A percentile compares a stretch with the other conserved stretches of the same genome.
Evolutionary conservation across 257 asterid genomes (phyloP).

Genomic region (Solanum medicagineum): DNA sequence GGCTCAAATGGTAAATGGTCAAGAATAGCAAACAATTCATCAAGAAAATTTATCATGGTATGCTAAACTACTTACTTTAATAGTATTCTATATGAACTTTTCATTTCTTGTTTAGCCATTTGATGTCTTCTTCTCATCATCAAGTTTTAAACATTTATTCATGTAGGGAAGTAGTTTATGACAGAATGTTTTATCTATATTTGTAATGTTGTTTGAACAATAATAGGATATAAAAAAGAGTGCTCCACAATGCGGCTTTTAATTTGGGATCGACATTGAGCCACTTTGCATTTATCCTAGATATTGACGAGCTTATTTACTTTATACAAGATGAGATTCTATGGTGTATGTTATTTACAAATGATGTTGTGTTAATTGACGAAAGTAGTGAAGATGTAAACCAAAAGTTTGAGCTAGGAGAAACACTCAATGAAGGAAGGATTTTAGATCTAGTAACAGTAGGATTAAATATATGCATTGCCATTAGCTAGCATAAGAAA

Average conservation of each 20-base stretch:
- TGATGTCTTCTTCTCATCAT: not conserved
- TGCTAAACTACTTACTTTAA: slow-evolving; percentile 1
- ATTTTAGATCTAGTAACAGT: not conserved
- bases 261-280: not conserved
- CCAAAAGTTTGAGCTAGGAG: not conserved
- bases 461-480: not conserved
- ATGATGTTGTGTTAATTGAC: not conserved
- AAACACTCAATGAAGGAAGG: not conserved
- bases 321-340: not conserved
- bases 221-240: not conserved
- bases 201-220: not conserved
- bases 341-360: not conserved
- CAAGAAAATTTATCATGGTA: slow-evolving; percentile 43
- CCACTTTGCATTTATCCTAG: not conserved
- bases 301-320: not conserved
- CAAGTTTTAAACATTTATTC: not conserved
- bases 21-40: slow-evolving; percentile 17
- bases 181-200: not conserved
- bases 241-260: not conserved
- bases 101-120: not conserved
- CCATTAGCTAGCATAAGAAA: not conserved
- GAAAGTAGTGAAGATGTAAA: not conserved
- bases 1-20: slow-evolving; percentile 22
- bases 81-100: not conserved
- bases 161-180: not conserved